Percentiles rank a stretch among this genome's conserved stretches.
phyloP scores from a whole-genome alignment of 208 protist genomes.

The Strigomonas culicis region DNA sequence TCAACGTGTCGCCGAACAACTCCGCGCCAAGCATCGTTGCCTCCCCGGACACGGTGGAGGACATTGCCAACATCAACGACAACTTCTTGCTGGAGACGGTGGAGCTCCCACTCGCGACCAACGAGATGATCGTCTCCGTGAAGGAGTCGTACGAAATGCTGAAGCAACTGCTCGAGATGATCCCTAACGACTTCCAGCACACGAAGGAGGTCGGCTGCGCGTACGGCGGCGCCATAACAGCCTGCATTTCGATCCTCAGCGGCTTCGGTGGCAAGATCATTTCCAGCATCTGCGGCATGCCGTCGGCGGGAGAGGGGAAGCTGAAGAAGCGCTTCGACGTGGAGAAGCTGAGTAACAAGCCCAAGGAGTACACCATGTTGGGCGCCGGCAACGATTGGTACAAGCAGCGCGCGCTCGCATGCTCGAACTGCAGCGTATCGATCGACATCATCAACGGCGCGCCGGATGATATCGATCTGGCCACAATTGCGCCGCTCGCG shows the following conservation, averaged over 20 bases:
- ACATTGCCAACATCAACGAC: slow-evolving; percentile 80
- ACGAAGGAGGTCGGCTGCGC: slow-evolving; percentile 87
- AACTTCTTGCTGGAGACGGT: slow-evolving; percentile 77
- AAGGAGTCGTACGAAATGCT: slow-evolving; percentile 69
- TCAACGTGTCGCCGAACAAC: slow-evolving; percentile 73
- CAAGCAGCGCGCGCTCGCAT: slow-evolving; percentile 93
- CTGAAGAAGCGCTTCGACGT: slow-evolving; percentile 85
- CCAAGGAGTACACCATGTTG: slow-evolving; percentile 86
- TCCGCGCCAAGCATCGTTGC: slow-evolving; percentile 86
- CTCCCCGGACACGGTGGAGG: slow-evolving; percentile 74
- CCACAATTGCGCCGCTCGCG: slow-evolving; percentile 86
- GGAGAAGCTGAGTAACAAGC: slow-evolving; percentile 64
- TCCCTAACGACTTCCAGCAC: slow-evolving; percentile 52
- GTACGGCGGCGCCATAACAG: slow-evolving; percentile 91
- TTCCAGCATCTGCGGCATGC: slow-evolving; percentile 80
- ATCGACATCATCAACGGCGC: slow-evolving; percentile 90
- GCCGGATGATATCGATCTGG: slow-evolving; percentile 81
- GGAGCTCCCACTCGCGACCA: slow-evolving; percentile 69
- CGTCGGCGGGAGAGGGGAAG: slow-evolving; percentile 85
- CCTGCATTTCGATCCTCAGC: slow-evolving; percentile 84
- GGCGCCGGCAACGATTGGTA: slow-evolving; percentile 93
- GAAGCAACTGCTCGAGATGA: slow-evolving; percentile 62
- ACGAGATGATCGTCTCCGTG: slow-evolving; percentile 75
- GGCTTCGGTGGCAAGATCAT: slow-evolving; percentile 93
- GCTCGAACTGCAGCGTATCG: slow-evolving; percentile 87